Evolutionary conservation across 495 filamentous ascomycete species (phyloP).

Genomic region (Neurospora sp.): DNA sequence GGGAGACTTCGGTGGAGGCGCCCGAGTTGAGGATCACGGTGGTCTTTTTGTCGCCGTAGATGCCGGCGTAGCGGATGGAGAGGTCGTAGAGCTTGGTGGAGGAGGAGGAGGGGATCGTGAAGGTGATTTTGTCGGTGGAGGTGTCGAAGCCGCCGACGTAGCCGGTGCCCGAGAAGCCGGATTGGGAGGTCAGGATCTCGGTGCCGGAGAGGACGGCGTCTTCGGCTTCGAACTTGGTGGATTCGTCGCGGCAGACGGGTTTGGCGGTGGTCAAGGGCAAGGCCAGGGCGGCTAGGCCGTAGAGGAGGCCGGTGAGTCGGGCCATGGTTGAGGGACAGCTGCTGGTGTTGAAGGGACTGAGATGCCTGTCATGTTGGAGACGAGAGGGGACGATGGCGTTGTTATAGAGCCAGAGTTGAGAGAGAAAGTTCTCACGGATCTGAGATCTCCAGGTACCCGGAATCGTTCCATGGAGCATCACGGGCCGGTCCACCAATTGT

Average conservation of each 20-base stretch:
- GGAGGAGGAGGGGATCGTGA: slow-evolving; percentile 18
- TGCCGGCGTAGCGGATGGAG: slow-evolving; percentile 26
- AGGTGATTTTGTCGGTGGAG: slow-evolving; percentile 29
- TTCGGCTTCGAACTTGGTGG: slow-evolving; percentile 29
- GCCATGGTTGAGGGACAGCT: not conserved
- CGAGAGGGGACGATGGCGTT: not conserved
- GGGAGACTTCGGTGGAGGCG: slow-evolving; percentile 27
- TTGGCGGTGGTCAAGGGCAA: not conserved
- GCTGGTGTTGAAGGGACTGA: not conserved
- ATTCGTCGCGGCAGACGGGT: not conserved
- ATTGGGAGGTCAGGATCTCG: slow-evolving; percentile 19
- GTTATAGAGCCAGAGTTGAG: not conserved
- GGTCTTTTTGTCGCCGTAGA: slow-evolving; percentile 34
- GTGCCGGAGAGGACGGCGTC: slow-evolving; percentile 27
- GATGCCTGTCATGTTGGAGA: not conserved
- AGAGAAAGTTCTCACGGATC: not conserved
- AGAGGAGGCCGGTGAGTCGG: not conserved
- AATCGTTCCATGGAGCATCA: not conserved
- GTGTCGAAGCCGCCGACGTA: slow-evolving; percentile 35
- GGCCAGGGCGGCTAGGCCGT: not conserved
- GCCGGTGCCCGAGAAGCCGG: slow-evolving; percentile 30
- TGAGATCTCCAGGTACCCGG: not conserved
- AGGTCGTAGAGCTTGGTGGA: slow-evolving; percentile 30
- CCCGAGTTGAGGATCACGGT: slow-evolving; percentile 29
- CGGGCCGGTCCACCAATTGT: not conserved